Evolutionary conservation across 305 asterid genomes (phyloP).

Genomic region (Coffea humblotiana): DNA sequence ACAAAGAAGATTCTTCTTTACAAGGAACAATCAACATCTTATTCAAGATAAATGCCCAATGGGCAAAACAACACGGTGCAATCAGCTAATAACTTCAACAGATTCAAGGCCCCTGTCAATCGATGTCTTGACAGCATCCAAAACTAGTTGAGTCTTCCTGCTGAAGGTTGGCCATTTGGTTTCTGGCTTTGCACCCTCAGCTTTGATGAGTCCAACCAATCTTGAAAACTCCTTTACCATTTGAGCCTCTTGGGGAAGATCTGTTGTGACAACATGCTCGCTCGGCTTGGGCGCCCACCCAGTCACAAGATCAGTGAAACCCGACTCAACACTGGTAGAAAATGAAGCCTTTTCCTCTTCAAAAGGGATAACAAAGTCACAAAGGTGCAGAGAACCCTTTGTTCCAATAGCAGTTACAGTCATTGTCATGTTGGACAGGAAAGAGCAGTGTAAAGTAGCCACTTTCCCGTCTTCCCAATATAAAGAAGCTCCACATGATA

Average conservation of each 20-base stretch:
- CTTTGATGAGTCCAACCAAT: conserved; percentile 40
- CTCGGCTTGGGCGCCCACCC: conserved; percentile 42
- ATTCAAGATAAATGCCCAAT: background rate
- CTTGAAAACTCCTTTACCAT: conserved; percentile 68
- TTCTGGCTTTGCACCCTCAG: conserved; percentile 35
- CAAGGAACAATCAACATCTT: background rate
- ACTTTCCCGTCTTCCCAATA: conserved; percentile 28
- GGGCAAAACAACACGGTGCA: background rate
- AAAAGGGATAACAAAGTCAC: conserved; percentile 24
- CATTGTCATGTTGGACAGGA: conserved; percentile 21
- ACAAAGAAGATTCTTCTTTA: background rate
- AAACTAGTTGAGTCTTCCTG: conserved; percentile 61
- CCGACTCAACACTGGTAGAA: conserved; percentile 28
- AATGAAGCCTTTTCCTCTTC: conserved; percentile 37
- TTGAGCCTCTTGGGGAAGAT: conserved; percentile 67
- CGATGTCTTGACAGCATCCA: conserved; percentile 64
- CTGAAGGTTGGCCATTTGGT: conserved; percentile 56
- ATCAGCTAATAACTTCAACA: conserved; percentile 31
- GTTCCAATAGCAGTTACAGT: conserved; percentile 25
- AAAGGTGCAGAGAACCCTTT: conserved; percentile 20
- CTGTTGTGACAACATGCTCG: conserved; percentile 41
- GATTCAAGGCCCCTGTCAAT: conserved; percentile 51
- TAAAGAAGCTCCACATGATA: conserved; percentile 29
- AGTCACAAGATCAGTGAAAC: conserved; percentile 25
- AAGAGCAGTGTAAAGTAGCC: conserved; percentile 27